Evolutionary conservation across 306 rosid genomes (phyloP), one percentile per base, ranked within the genome.

Genomic region (Abrus pulchellus): DNA sequence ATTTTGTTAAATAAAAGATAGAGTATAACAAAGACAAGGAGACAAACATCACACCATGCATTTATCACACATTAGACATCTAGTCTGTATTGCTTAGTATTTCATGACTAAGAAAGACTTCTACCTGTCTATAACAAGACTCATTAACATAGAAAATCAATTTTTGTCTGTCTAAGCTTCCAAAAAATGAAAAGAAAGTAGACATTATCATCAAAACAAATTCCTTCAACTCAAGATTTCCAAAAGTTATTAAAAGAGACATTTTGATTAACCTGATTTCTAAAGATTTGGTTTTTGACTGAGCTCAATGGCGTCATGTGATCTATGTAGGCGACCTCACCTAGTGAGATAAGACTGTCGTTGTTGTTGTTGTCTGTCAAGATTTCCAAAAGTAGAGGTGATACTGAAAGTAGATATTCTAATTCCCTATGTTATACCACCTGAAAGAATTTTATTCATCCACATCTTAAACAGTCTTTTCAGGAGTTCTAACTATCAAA

Each of bases 351-450:
- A 20, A 20, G 20, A 20, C 20, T 20, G 20, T 20, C 20, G 20
- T 20, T 20, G 20, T 20, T 20, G 20, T 20, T 20, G 20, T 20
- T 20, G 20, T 20, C 0, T 20, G 20, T 20, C 20, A 20, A 20
- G 20, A 74, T 65, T 74, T 74, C 67, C 55, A 60, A 56, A 67
- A 43, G 69, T 55, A 52, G 74, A 80, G 33, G 43, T 48, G 38
- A 56, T 30, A 67, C 33, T 64, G 68, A 65, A 41, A 40, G 32
- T 72, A 78, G 41, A 80, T 7, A 34, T 71, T 73, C 38, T 49
- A 53, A 66, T 65, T 64, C 70, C 57, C 77, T 52, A 72, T 57
- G 45, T 77, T 72, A 56, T 36, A 77, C 32, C 71, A 60, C 70
- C 74, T 61, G 47, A 63, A 60, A 61, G 44, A 56, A 36, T 74